Percentiles rank a stretch among this genome's conserved stretches.
Evolutionary conservation across 2,329 filamentous ascomycete species (phyloP).

Genomic region (Chalaropsis thielavioides): DNA sequence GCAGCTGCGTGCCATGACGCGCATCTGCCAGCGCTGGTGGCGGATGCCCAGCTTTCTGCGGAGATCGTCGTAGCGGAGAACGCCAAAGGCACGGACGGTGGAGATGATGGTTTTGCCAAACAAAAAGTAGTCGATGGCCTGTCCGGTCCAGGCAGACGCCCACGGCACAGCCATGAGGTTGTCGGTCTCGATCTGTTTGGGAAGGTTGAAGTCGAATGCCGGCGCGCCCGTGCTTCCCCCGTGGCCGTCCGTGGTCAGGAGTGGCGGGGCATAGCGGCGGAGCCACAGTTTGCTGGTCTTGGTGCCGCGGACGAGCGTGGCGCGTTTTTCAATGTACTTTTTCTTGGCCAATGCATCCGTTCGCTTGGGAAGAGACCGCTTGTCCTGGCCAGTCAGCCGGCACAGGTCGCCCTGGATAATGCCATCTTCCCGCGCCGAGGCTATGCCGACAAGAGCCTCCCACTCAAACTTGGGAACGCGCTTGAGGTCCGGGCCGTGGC

Average conservation of each 20-base stretch:
- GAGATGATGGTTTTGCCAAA: slow-evolving; percentile 44
- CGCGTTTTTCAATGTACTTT: slow-evolving; percentile 48
- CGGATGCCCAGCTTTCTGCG: slow-evolving; percentile 43
- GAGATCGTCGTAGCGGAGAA: slow-evolving; percentile 44
- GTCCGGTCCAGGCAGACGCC: slow-evolving; percentile 41
- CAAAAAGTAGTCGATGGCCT: slow-evolving; percentile 43
- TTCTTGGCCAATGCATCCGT: slow-evolving; percentile 45
- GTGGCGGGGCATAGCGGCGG: slow-evolving; percentile 37
- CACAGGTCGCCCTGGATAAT: slow-evolving; percentile 48
- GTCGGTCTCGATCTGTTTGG: slow-evolving; percentile 24
- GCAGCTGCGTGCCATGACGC: slow-evolving; percentile 42
- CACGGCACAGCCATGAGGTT: slow-evolving; percentile 42
- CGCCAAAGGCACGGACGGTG: slow-evolving; percentile 41
- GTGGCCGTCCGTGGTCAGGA: slow-evolving; percentile 24
- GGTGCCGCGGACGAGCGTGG: slow-evolving; percentile 41
- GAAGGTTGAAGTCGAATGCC: slow-evolving; percentile 17
- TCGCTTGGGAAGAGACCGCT: slow-evolving; percentile 46
- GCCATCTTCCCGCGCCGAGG: slow-evolving; percentile 37
- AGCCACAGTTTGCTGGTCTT: slow-evolving; percentile 52
- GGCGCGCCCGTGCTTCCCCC: slow-evolving; percentile 17
- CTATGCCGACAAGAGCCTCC: slow-evolving; percentile 43
- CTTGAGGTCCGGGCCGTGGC: slow-evolving; percentile 44
- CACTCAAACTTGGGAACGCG: slow-evolving; percentile 44
- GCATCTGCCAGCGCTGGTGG: slow-evolving; percentile 45
- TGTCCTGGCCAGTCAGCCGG: slow-evolving; percentile 44